A percentile compares a stretch with the other conserved stretches of the same genome.
Conservation (phyloP, 179 eudicot species). For the Nepenthes alata region DNA sequence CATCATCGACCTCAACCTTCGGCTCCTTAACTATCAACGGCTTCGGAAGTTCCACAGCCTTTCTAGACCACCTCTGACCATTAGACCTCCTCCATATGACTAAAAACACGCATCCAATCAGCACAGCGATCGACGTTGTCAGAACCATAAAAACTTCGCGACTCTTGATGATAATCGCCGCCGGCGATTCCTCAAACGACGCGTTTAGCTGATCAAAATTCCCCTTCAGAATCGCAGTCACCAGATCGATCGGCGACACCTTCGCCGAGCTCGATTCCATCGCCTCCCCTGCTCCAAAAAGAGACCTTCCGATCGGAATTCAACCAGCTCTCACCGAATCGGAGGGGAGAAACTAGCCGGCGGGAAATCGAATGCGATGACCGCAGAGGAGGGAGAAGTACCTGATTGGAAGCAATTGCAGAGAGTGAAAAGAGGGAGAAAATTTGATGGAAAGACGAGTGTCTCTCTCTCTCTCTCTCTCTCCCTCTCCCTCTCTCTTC, state of each 20-base stretch:
- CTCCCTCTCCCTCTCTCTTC: no score
- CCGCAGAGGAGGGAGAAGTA: background rate
- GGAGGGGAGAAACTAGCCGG: background rate
- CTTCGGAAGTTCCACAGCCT: constrained; percentile 17
- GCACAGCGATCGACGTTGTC: constrained; percentile 56
- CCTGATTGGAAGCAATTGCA: background rate
- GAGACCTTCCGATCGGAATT: background rate
- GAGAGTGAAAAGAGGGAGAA: no score
- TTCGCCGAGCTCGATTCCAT: constrained; percentile 58
- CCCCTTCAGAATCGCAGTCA: constrained; percentile 45
- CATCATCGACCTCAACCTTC: constrained; percentile 65
- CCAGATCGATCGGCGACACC: constrained; percentile 61
- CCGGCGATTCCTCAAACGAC: constrained; percentile 33
- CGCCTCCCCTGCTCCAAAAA: constrained; percentile 1
- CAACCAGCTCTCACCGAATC: background rate
- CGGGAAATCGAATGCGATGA: background rate
- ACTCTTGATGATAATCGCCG: constrained; percentile 40
- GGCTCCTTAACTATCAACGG: constrained; percentile 22
- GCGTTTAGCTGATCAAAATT: constrained; percentile 42
- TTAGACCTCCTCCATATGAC: constrained; percentile 53
- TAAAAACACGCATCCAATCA: constrained; percentile 50
- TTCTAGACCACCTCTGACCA: constrained; percentile 21
- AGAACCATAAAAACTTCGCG: constrained; percentile 46
- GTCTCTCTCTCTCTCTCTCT: no score
- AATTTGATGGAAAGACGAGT: no score